Conservation (phyloP, 2,329 filamentous ascomycete genomes). For the Acephala macrosclerotiorum region DNA sequence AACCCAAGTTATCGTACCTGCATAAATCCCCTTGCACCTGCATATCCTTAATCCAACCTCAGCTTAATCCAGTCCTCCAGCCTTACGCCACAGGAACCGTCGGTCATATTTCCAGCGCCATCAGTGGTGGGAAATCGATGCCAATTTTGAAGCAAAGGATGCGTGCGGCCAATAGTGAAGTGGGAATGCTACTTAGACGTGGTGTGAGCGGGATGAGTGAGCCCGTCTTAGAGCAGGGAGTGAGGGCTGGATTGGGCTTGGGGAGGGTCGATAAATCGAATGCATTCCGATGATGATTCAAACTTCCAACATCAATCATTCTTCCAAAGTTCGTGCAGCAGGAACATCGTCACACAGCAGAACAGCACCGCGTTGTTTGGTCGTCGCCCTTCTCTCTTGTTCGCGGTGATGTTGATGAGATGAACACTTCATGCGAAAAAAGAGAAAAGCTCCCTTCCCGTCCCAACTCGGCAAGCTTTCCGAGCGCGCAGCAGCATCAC, state of each 20-base stretch:
- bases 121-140: not conserved
- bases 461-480: not conserved
- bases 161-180: not conserved
- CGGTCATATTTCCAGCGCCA: not conserved
- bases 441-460: not conserved
- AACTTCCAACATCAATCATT: too few species aligned
- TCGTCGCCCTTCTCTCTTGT: not conserved
- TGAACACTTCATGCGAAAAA: not conserved
- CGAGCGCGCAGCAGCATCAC: too few species aligned
- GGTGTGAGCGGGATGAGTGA: not conserved
- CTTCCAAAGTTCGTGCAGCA: too few species aligned
- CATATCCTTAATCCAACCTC: not conserved
- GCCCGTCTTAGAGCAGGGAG: conserved; percentile 7
- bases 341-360: too few species aligned
- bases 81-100: conserved; percentile 8
- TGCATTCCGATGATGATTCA: not conserved
- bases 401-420: not conserved
- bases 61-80: not conserved
- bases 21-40: not conserved
- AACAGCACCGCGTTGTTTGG: too few species aligned
- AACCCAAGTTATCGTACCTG: too few species aligned
- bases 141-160: not conserved
- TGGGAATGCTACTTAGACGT: not conserved
- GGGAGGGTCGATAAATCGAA: not conserved
- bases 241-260: not conserved